Conservation (phyloP, 441 rosid species). For the Kokia cookei region DNA sequence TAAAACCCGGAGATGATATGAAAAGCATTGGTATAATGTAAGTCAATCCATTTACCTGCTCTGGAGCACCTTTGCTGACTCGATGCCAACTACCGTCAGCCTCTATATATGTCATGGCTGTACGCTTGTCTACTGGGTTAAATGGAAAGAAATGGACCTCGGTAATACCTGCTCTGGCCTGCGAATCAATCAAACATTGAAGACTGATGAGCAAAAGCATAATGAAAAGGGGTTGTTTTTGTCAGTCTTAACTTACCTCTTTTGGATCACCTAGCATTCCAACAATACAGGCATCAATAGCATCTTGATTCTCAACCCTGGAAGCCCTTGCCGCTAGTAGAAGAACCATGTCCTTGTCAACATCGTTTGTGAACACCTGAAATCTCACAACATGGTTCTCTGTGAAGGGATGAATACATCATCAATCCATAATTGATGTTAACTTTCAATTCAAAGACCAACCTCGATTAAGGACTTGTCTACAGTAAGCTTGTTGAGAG, state of each 20-base stretch:
- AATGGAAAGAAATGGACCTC: conserved; percentile 14
- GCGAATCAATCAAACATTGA: neutral
- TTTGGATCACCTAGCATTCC: conserved; percentile 66
- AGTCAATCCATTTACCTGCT: neutral
- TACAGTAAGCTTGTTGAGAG: conserved; percentile 69
- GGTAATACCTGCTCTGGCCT: conserved; percentile 5
- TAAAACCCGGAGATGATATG: neutral
- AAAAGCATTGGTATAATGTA: neutral
- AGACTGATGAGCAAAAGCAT: neutral
- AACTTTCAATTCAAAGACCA: neutral
- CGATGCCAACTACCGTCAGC: conserved; percentile 6
- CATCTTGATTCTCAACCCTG: conserved; percentile 68
- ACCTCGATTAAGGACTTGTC: conserved; percentile 58
- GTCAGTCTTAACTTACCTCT: conserved; percentile 20
- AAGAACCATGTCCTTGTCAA: conserved; percentile 43
- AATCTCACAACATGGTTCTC: neutral
- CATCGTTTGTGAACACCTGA: conserved; percentile 37
- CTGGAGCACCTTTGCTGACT: conserved; percentile 15
- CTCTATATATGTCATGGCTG: conserved; percentile 6
- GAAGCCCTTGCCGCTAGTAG: conserved; percentile 66
- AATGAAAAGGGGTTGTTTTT: neutral
- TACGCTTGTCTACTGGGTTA: conserved; percentile 13
- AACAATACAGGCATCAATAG: conserved; percentile 67
- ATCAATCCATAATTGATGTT: neutral
- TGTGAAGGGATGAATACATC: neutral